Evolutionary conservation across 768 basidiomycete species (phyloP).

Genomic region (Boletus rubescentipes): DNA sequence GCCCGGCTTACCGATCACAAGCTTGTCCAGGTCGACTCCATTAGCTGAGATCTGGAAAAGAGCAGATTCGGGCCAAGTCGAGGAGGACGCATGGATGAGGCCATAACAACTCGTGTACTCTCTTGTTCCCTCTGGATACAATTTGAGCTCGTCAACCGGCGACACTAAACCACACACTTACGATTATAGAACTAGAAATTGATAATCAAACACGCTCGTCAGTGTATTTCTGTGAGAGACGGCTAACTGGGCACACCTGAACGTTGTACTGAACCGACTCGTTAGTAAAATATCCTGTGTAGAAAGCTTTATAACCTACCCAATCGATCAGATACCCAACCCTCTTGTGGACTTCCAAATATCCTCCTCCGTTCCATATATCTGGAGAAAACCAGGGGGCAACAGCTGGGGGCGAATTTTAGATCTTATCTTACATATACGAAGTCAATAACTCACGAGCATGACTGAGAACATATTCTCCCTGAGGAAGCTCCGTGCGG

Average conservation of each 20-base stretch:
- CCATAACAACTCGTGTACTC: slow-evolving; percentile 38
- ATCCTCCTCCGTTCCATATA: no score
- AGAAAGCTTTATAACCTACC: no score
- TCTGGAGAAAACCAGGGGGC: no score
- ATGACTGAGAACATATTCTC: slow-evolving; percentile 32
- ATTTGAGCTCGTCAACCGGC: background rate
- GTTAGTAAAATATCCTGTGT: no score
- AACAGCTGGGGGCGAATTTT: no score
- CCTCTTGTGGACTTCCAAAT: no score
- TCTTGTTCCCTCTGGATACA: slow-evolving; percentile 26
- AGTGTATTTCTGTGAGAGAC: background rate
- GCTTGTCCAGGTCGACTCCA: no score
- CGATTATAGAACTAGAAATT: slow-evolving; percentile 21
- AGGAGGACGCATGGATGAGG: slow-evolving; percentile 40
- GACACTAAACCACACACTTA: background rate
- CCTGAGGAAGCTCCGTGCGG: slow-evolving; percentile 30
- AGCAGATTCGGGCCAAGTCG: slow-evolving; percentile 40
- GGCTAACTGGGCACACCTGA: no score
- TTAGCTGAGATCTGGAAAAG: no score
- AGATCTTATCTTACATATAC: no score
- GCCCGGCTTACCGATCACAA: slow-evolving; percentile 77
- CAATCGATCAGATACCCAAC: no score
- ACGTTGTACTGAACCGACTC: no score
- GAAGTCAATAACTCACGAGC: slow-evolving; percentile 27
- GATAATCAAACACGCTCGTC: background rate